Base-by-base conservation (phyloP, 306 rosid species). In the Rosa chinensis region DNA sequence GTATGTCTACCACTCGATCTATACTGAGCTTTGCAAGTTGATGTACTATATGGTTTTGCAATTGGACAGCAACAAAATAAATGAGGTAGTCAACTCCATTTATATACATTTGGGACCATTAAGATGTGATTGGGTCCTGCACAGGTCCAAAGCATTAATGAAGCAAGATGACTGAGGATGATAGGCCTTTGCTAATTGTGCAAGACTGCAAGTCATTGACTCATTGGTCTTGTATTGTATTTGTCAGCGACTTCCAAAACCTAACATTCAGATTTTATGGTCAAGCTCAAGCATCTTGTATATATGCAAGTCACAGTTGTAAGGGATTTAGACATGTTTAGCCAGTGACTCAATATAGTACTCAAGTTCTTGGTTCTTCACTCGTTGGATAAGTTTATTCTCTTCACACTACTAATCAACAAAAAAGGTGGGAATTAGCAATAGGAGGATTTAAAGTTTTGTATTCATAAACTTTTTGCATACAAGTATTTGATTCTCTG, bases 71-170 rank as follows among this genome's bases (percentile, higher is more conserved):
- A n/a, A 56, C 16, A 25, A 56, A 50, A 20, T 74, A 40, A 74
- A 56, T 56, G 67, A 39, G 77, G 45, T 66, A 64, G 8, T 8
- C 21, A 39, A 56, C n/a, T 17, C 23, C 47, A 74, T 56, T 6
- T 74, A 40, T 68, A 17, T 45, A n/a, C 68, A 21, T 56, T 39
- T 6, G 77, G 77, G 77, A 53, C 77, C 77, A 53, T 16, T 13
- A 21, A n/a, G 14, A 74, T n/a, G 21, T 73, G 47, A 35, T 1
- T 37, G 47, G 37, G 37, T 39, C 4, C 77, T 39, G 32, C 61
- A n/a, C 56, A 23, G 39, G 74, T 45, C 74, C 55, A 44, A 45
- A 23, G 48, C 9, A 13, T 55, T n/a, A 10, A 55, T 74, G 48
- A 49, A 10, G 4, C 20, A 3, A 32, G 12, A 12, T n/a, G 40